Evolutionary conservation across 2,329 filamentous ascomycete species (phyloP), one percentile per base, ranked within the genome.

Genomic region (Leptosphaerulina australis): DNA sequence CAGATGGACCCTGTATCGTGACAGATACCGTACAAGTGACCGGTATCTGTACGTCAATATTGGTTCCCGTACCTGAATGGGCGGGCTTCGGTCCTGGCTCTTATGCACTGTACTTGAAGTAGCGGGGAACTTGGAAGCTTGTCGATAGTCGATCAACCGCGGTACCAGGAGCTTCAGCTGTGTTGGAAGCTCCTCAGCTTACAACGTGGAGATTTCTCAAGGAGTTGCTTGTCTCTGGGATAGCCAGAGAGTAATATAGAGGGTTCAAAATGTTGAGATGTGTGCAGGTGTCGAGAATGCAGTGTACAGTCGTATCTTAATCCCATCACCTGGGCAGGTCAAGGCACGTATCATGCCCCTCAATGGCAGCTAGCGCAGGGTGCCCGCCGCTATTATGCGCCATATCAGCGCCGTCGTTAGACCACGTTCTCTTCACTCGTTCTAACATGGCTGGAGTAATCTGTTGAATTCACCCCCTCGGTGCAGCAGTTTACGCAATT

Each of bases 171-270:
- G 54, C 50, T 55, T 39, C 39, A 49, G 46, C 22, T 50, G 43
- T 36, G 53, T 57, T 33, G 31, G 48, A 51, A 49, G 53, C 55
- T 48, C 54, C 58, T 60, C 58, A 51, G 48, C 53, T 52, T 45
- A 46, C 47, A 55, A 62, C 58, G 53, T 52, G 29, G 49, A 55
- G 25, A 43, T 40, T 31, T 14, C 15, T 24, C 30, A 12, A 14
- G 17, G 11, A 12, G 24, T 9, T 21, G 18, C 18, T 17, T 21
- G 21, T 26, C 22, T n/a, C 40, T 30, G 31, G 35, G 43, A 17
- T 24, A 39, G 30, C 24, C 14, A 12, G n/a, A 25, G 24, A 49
- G 40, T 51, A 56, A 50, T 53, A 43, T 25, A 22, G 14, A 12
- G 31, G 29, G 31, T 15, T 14, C 47, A 50, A 47, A 55, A 51